These are phyloP conservation scores for Globisporangium spiculum DNA, from an alignment of 352 stramenopile genomes.

Conservation along the genomic window DNA sequence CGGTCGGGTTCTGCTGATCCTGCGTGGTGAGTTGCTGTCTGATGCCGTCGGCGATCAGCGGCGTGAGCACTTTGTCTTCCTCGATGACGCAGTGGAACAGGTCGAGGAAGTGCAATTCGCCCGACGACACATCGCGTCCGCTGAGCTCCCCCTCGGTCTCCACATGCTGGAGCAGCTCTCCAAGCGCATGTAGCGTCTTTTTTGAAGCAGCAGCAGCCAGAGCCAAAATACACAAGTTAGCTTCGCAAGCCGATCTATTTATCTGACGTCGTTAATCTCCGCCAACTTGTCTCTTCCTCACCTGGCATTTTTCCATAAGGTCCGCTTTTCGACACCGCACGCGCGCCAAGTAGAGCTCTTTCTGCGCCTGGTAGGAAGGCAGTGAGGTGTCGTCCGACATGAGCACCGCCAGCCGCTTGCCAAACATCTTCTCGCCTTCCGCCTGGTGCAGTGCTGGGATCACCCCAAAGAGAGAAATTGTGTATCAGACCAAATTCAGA, in stretches of 20 bases:
- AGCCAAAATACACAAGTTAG: not conserved
- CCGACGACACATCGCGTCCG: conserved; percentile 41
- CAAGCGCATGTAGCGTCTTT: conserved; percentile 50
- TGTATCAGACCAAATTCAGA: no score
- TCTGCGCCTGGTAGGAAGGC: conserved; percentile 49
- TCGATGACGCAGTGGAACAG: conserved; percentile 70
- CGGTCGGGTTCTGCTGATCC: conserved; percentile 41
- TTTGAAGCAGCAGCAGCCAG: no score
- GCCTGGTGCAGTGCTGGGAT: conserved; percentile 36
- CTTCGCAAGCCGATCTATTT: no score
- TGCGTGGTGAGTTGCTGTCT: conserved; percentile 31
- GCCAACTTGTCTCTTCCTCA: not conserved
- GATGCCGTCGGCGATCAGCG: conserved; percentile 54
- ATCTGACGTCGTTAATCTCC: no score
- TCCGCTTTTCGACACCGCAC: conserved; percentile 56
- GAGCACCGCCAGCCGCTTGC: conserved; percentile 45
- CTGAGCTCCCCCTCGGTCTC: conserved; percentile 41
- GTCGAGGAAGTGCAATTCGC: conserved; percentile 66
- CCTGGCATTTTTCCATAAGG: conserved; percentile 56
- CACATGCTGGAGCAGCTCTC: conserved; percentile 43
- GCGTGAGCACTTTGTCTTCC: conserved; percentile 58
- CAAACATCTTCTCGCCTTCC: conserved; percentile 63
- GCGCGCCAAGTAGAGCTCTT: conserved; percentile 56
- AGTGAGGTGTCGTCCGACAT: conserved; percentile 50
- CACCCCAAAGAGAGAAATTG: no score